Evolutionary conservation across 2,329 filamentous ascomycete species (phyloP).

Genomic region (Stagonosporopsis tanaceti): DNA sequence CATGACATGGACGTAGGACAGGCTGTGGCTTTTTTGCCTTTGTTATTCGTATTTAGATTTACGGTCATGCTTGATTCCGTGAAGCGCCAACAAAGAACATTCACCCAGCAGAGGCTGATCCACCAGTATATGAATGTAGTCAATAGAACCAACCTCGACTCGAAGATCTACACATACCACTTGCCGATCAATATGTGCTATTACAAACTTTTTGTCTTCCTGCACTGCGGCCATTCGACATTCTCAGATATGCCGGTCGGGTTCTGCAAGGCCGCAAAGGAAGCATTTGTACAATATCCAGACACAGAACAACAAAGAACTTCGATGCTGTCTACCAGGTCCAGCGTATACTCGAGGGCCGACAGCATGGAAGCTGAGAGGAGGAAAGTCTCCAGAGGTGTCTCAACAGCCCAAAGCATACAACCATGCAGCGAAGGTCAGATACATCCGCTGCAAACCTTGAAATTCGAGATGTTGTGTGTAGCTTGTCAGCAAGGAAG

Average conservation of each 20-base stretch:
- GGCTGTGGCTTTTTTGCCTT: neutral
- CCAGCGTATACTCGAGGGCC: neutral
- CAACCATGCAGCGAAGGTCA: constrained; percentile 16
- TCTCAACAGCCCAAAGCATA: neutral
- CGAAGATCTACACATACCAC: neutral
- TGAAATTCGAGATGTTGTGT: constrained; percentile 20
- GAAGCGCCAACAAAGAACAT: constrained; percentile 1
- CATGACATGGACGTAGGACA: neutral
- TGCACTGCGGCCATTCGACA: constrained; percentile 53
- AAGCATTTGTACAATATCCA: constrained; percentile 21
- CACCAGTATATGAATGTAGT: neutral
- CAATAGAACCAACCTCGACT: neutral
- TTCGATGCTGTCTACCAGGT: neutral
- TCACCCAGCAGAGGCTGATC: neutral
- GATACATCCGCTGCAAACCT: constrained; percentile 22
- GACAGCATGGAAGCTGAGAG: constrained; percentile 5
- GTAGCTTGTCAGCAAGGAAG: constrained; percentile 15
- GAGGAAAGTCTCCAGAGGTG: neutral
- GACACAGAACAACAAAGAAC: constrained; percentile 19
- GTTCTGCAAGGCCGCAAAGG: constrained; percentile 38
- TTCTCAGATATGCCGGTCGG: constrained; percentile 45
- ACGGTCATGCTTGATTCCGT: neutral
- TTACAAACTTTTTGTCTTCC: constrained; percentile 53
- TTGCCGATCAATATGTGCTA: constrained; percentile 50
- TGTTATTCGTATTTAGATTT: neutral